phyloP scores from a whole-genome alignment of 2,329 filamentous ascomycete genomes.

The Diaporthe vaccinii region DNA sequence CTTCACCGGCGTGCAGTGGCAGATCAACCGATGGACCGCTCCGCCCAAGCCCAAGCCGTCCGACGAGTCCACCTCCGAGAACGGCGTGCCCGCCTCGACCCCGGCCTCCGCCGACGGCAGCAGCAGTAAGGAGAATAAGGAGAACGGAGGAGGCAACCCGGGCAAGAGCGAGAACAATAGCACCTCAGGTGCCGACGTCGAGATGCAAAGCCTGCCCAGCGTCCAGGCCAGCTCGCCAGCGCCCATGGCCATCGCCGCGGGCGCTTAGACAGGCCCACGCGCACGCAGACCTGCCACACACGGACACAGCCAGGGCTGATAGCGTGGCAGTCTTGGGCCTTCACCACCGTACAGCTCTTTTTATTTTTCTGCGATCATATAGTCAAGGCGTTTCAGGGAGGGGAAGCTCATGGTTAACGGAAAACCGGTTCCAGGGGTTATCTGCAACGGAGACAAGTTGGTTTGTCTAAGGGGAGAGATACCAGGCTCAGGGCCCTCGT shows the following conservation, averaged over 20 bases:
- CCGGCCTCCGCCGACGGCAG: slow-evolving; percentile 60
- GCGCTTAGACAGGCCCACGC: slow-evolving; percentile 48
- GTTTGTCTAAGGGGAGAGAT: slow-evolving; percentile 26
- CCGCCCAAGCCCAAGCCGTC: slow-evolving; percentile 69
- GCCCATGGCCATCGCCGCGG: slow-evolving; percentile 61
- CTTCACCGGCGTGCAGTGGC: slow-evolving; percentile 90
- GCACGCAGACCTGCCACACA: neutral
- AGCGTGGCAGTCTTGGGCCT: neutral
- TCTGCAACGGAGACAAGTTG: slow-evolving; percentile 25
- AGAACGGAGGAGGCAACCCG: slow-evolving; percentile 60
- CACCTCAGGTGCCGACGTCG: slow-evolving; percentile 59
- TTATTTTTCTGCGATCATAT: slow-evolving; percentile 19
- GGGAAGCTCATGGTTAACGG: neutral
- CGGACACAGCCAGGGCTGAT: neutral
- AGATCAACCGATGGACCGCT: slow-evolving; percentile 85
- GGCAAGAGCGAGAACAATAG: slow-evolving; percentile 56
- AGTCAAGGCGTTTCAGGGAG: slow-evolving; percentile 27
- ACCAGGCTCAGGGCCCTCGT: slow-evolving; percentile 27
- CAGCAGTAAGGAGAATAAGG: slow-evolving; percentile 76
- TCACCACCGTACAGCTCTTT: neutral
- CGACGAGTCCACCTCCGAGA: slow-evolving; percentile 62
- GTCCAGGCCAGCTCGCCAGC: slow-evolving; percentile 66
- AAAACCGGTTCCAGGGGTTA: slow-evolving; percentile 17
- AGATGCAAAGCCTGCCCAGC: slow-evolving; percentile 67
- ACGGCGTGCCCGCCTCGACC: slow-evolving; percentile 60